Evolutionary conservation across 225 moss, liverwort and hornwort species (phyloP).

Genomic region (Sphagnum contortum): DNA sequence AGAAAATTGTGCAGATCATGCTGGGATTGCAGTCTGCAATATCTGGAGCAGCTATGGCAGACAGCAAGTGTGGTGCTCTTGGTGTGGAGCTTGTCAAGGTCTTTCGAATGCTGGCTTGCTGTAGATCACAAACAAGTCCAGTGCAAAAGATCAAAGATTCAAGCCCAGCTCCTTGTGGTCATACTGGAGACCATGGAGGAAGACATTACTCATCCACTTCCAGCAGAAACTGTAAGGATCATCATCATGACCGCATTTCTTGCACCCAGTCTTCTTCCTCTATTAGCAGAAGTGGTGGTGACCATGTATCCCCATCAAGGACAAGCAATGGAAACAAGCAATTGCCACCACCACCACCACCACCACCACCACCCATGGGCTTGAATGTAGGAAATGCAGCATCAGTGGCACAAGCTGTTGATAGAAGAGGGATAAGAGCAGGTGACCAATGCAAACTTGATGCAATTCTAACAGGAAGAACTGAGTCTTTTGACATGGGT

Average conservation of each 20-base stretch:
- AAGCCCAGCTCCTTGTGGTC: background rate
- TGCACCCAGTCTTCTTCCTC: slow-evolving; percentile 5
- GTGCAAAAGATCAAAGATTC: background rate
- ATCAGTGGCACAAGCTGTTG: background rate
- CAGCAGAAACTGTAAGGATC: background rate
- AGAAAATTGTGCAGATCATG: slow-evolving; percentile 53
- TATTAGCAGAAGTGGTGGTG: background rate
- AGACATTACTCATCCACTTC: background rate
- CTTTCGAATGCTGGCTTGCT: slow-evolving; percentile 58
- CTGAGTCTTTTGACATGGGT: background rate
- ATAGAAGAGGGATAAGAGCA: background rate
- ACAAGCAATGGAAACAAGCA: slow-evolving; percentile 6
- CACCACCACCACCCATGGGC: background rate
- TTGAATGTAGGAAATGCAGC: too few relatives aligned
- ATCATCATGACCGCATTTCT: background rate
- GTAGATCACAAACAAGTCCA: slow-evolving; percentile 19
- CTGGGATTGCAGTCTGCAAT: slow-evolving; percentile 51
- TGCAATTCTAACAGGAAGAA: background rate
- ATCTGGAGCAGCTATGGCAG: slow-evolving; percentile 44
- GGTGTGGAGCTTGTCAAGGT: slow-evolving; percentile 86
- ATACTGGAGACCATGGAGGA: background rate
- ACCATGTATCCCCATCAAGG: background rate
- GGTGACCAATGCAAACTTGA: background rate
- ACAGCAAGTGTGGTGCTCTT: slow-evolving; percentile 68
- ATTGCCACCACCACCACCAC: background rate